A percentile compares a stretch with the other conserved stretches of the same genome.
Evolutionary conservation across 805 yeast species (phyloP).

Genomic region (Vanderwaltozyma verrucispora): DNA sequence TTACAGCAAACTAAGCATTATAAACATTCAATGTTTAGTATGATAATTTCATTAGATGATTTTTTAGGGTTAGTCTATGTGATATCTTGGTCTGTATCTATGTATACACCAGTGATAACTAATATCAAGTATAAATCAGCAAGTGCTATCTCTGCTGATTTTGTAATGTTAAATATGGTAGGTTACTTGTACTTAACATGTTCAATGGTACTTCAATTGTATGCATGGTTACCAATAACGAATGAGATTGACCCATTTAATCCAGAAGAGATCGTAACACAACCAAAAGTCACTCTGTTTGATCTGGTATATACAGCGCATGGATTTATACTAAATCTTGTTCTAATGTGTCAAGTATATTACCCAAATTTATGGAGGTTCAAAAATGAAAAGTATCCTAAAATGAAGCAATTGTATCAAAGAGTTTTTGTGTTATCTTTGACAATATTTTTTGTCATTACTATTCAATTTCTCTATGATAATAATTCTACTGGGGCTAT

Average conservation of each 20-base stretch:
- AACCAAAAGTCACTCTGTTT: constrained; percentile 34
- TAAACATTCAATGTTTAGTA: too few relatives aligned
- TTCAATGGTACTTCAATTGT: constrained; percentile 36
- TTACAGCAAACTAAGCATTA: too few relatives aligned
- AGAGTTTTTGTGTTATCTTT: constrained; percentile 12
- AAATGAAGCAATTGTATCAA: constrained; percentile 18
- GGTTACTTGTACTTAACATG: constrained; percentile 38
- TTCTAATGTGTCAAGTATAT: constrained; percentile 32
- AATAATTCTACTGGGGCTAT: constrained; percentile 9
- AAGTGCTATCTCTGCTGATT: constrained; percentile 42
- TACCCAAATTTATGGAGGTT: constrained; percentile 32
- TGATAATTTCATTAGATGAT: constrained; percentile 8
- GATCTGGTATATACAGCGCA: constrained; percentile 41
- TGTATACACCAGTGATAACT: constrained; percentile 38
- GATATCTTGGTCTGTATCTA: constrained; percentile 37
- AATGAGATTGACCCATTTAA: background rate
- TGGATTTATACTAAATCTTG: constrained; percentile 34
- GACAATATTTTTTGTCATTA: constrained; percentile 7
- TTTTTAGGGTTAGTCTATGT: constrained; percentile 31
- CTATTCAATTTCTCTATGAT: constrained; percentile 8
- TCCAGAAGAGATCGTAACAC: constrained; percentile 2
- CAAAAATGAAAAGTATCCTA: constrained; percentile 11
- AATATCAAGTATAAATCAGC: constrained; percentile 34
- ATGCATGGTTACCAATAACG: constrained; percentile 18
- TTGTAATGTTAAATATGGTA: constrained; percentile 34